Evolutionary conservation across 225 moss, liverwort and hornwort species (phyloP).

Genomic region (Marchantia paleacea): DNA sequence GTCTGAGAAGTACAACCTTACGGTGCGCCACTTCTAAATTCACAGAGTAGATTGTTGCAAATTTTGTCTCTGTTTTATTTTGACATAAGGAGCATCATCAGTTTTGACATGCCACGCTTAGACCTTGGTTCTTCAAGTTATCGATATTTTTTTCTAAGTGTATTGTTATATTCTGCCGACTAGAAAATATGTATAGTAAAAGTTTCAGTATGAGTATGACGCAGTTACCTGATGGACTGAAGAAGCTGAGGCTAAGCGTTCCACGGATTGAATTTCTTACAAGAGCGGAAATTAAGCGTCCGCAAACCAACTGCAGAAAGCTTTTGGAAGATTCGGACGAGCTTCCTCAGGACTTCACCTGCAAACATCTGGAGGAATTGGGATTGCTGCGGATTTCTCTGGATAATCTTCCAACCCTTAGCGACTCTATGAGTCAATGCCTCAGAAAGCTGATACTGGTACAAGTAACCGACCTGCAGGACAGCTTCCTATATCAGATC

Average conservation of each 20-base stretch:
- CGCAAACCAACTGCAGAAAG: too few relatives aligned
- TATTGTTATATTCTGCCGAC: too few relatives aligned
- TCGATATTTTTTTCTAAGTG: background rate
- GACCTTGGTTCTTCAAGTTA: too few relatives aligned
- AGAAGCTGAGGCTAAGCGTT: background rate
- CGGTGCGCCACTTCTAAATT: background rate
- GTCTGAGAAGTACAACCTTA: background rate
- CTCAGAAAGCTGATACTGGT: background rate
- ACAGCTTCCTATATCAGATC: background rate
- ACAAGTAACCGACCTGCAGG: background rate
- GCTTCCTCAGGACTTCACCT: background rate
- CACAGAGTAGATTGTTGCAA: background rate
- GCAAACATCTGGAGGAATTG: background rate
- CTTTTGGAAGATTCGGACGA: too few relatives aligned
- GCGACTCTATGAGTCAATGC: background rate
- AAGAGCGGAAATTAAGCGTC: too few relatives aligned
- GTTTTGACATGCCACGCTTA: background rate
- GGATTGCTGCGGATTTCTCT: background rate
- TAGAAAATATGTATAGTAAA: too few relatives aligned
- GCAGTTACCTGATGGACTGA: background rate
- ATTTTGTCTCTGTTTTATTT: too few relatives aligned
- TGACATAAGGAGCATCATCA: background rate
- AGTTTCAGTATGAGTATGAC: too few relatives aligned
- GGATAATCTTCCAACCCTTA: background rate
- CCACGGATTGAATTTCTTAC: background rate